Evolutionary conservation across 257 asterid genomes (phyloP), one percentile per base, ranked within the genome.

Genomic region (Petunia axillaris): DNA sequence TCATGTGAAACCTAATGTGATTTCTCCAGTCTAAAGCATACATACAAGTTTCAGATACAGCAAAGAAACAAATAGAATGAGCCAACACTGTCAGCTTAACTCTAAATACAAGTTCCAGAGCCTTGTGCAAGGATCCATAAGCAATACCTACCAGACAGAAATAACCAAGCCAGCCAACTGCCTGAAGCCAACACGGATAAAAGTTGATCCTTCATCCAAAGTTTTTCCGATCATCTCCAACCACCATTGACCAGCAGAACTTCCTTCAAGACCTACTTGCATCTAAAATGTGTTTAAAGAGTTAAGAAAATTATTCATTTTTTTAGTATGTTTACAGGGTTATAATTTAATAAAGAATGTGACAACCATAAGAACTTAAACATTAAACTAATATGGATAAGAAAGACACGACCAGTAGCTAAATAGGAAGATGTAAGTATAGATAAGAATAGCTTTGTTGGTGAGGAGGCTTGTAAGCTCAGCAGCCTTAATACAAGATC

Each of bases 221-320:
- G 88, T 92, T 88, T 90, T 92, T 37, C 94, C 99, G 78, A 96
- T 94, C 95, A 92, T 90, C 70, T 94, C 98, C 64, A 91, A 84
- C 99, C 99, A 96, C 98, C 98, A 96, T 77, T 96, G 99, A 80
- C 98, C 99, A 39, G 92, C 92, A 73, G 96, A 81, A 89, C 99
- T 96, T 82, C 97, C 99, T 91, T 96, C 99, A 82, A 94, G 91
- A 67, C 99, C 99, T 85, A 96, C 93, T 97, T 96, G 92, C 90
- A 90, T 77, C 84, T 82, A 71, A 78, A 79, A 76, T 54, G 58
- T 37, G 73, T 39, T 35, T 35, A 53, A 15, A 35, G 9, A 44
- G 62, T 73, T 50, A 73, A 8, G 35, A 4, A 1, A 48, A 10
- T 71, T 46, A 8, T 46, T 53, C 46, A 57, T 70, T 70, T 46